Evolutionary conservation across 306 rosid species (phyloP).

Genomic region (Vigna mungo): DNA sequence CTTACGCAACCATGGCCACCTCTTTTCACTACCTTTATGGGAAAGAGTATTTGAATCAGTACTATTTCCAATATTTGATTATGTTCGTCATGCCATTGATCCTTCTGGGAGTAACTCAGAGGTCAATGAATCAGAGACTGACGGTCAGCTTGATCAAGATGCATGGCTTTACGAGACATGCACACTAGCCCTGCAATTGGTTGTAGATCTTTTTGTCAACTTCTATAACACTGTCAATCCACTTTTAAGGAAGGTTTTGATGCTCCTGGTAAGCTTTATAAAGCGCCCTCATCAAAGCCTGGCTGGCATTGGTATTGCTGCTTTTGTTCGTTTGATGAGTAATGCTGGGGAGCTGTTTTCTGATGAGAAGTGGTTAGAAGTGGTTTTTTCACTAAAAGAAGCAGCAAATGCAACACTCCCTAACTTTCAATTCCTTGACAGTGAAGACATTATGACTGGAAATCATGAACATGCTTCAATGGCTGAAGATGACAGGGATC

Average conservation of each 20-base stretch:
- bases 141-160: constrained; percentile 94
- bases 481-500: constrained; percentile 61
- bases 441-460: constrained; percentile 47
- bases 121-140: constrained; percentile 58
- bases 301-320: constrained; percentile 99
- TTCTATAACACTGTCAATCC: constrained; percentile 92
- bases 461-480: constrained; percentile 51
- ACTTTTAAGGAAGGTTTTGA: constrained; percentile 87
- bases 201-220: constrained; percentile 97
- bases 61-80: constrained; percentile 95
- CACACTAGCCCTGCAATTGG: constrained; percentile 96
- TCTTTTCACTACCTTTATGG: constrained; percentile 92
- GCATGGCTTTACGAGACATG: constrained; percentile 99
- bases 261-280: constrained; percentile 88
- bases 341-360: constrained; percentile 94
- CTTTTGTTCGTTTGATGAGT: constrained; percentile 98
- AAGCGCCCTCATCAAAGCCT: constrained; percentile 99
- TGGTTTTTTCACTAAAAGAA: constrained; percentile 82
- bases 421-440: constrained; percentile 72
- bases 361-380: constrained; percentile 97
- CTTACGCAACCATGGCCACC: constrained; percentile 98
- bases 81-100: constrained; percentile 98
- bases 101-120: constrained; percentile 79
- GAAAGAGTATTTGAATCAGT: constrained; percentile 97
- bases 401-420: constrained; percentile 92